Evolutionary conservation across 2,329 filamentous ascomycete genomes (phyloP), one percentile per base, ranked within the genome.

Genomic region (Plenodomus biglobosus): DNA sequence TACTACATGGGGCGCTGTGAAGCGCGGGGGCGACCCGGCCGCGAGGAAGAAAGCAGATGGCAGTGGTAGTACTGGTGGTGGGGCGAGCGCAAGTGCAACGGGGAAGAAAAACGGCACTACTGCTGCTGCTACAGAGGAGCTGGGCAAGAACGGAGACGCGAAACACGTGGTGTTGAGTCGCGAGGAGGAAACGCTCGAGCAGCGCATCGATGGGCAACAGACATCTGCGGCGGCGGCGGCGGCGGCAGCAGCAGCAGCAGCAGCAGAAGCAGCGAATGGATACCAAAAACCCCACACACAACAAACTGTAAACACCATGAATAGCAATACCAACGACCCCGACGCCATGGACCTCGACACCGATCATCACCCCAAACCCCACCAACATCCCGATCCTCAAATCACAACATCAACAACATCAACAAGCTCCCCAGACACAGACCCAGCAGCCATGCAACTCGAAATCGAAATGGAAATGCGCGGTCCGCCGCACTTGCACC

Each of bases 1-100:
- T 1, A 83, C 86, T 5, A 85, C 89, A 15, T 95, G 85, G 76
- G 89, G 88, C 68, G 59, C 83, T 88, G 74, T 92, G 91, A 75
- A 85, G 85, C 57, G 75, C 73, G 64, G 73, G 73, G 51, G 79
- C 6, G 75, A 76, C n/a, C n/a, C n/a, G 56, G 62, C 51, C 40
- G 55, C 59, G 15, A 56, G 49, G 22, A 49, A 42, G 40, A 51
- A 47, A 22, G 44, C n/a, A 18, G 38, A 52, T 60, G 36, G 39
- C 35, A 24, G 19, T 40, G 45, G 21, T 40, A 37, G 18, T n/a
- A 50, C 56, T 34, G 52, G 58, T 19, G 45, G 34, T 8, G 46
- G 22, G 7, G n/a, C n/a, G 46, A 41, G 20, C 44, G 40, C 40
- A 53, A 52, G n/a, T n/a, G n/a, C n/a, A n/a, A n/a, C n/a, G n/a